Base-by-base conservation (phyloP, 768 basidiomycete genomes). In the Strobilomyces echinocephalus region DNA sequence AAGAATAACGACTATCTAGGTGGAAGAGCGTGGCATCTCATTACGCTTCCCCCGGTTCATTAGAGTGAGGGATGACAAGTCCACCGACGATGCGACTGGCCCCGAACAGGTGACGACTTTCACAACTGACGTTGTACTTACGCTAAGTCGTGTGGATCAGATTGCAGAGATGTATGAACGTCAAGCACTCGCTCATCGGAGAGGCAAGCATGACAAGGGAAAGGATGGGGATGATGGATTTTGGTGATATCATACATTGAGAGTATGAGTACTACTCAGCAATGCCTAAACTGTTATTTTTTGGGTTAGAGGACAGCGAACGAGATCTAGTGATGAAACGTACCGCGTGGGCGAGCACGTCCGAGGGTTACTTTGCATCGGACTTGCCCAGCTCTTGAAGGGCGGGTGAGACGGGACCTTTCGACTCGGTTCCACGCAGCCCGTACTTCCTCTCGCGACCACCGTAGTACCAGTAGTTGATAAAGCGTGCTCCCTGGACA, bases 41-140 rank as follows among this genome's bases (percentile, higher is more conserved):
- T 73, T 99, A 42, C 87, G 97, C 12, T 99, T 99, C 74, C 97
- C 97, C 38, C 83, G 97, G 28, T 98, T 97, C 71, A 81, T 99
- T 59, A 83, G 87, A 42, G 74, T 94, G 47, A 81, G 97, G 58
- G 97, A 98, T 57, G 97, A 99, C 71, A 99, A 99, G 71, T 76
- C 77, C 26, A 85, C 85, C 14, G 94, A 97, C 55, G 91, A 97
- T 71, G 91, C 92, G 21, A 98, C 97, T 11, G 84, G 85, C 4
- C 85, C 93, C 7, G 95, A 98, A 64, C 92, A 95, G 80, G 92
- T 91, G 59, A 70, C 75, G 58, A 35, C 7, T 33, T 34, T 28
- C 11, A 26, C 43, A 40, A 16, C 21, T 35, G 49, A 54, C n/a
- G 36, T 14, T 11, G 8, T 43, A 18, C 33, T 48, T 38, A 38